Evolutionary conservation across 202 grass and related monocot genomes (phyloP), one percentile per base, ranked within the genome.

Genomic region (Carex sylvatica): DNA sequence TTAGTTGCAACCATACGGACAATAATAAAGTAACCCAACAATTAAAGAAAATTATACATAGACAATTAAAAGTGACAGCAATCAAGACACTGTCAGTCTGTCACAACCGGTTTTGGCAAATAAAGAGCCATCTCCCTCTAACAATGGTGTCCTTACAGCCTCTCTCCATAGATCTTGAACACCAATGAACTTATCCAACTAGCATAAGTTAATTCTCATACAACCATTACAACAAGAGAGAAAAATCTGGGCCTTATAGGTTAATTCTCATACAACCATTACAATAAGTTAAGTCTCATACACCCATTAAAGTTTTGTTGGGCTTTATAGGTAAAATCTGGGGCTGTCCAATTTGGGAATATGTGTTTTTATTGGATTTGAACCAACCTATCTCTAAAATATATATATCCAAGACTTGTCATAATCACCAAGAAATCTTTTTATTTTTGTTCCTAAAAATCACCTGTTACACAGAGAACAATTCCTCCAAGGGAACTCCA

Each of bases 401-500:
- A 72, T 59, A 59, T 59, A 58, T 72, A 73, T 52, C 20, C 5
- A 12, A 51, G 42, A 73, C 44, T 51, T 26, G 20, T 51, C 24
- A 73, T 73, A 73, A 26, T 26, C 70, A 74, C 67, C 8, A 46
- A 70, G 67, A n/a, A 70, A 44, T 2, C 22, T 23, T 71, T 71
- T 11, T 13, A 22, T 44, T 71, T 44, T 71, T 47, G 20, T 23
- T 42, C 46, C 11, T 20, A 47, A 73, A 49, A 52, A 2, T 49
- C 18, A 93, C 91, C 91, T 97, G 94, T 97, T 19, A 97, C 83
- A 74, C 94, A 94, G 26, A 97, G 90, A 81, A 94, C 94, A 82
- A 97, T 87, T 9, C 94, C 94, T 87, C 90, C 90, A 2, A 97
- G 94, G 44, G 94, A 94, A 67, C 90, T 92, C 92, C 92, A 97